These are phyloP conservation scores for Alternaria ventricosa DNA, from an alignment of 2,329 filamentous ascomycete species.

Conservation along the genomic window DNA sequence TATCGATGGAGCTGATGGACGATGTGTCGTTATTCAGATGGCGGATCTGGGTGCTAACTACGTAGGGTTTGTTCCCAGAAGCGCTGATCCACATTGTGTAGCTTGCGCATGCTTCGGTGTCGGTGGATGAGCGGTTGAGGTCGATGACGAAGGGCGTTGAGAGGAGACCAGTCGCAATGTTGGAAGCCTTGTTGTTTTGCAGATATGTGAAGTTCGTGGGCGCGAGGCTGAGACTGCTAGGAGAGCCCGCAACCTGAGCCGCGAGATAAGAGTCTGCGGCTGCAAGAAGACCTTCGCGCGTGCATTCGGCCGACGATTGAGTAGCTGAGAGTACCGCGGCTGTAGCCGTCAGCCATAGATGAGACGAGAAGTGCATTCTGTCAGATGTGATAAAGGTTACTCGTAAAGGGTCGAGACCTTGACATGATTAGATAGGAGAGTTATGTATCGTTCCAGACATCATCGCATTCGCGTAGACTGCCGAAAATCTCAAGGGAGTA, in stretches of 20 bases:
- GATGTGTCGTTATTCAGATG: constrained; percentile 31
- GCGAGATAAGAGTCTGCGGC: constrained; percentile 33
- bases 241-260: constrained; percentile 30
- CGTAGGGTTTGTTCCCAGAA: constrained; percentile 30
- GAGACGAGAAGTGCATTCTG: neutral
- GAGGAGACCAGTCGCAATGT: constrained; percentile 29
- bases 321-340: neutral
- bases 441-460: neutral
- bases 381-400: neutral
- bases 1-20: constrained; percentile 34
- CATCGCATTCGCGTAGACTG: neutral
- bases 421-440: neutral
- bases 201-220: constrained; percentile 35
- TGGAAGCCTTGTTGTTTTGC: constrained; percentile 37
- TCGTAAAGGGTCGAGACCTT: neutral
- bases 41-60: constrained; percentile 37
- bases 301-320: constrained; percentile 25
- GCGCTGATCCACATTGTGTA: constrained; percentile 40
- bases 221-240: constrained; percentile 25
- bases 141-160: constrained; percentile 28
- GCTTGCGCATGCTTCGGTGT: constrained; percentile 33
- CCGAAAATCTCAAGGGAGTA: constrained; percentile 2
- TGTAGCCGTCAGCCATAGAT: neutral
- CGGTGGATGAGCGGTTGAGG: constrained; percentile 34
- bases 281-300: constrained; percentile 33